Base-by-base conservation (phyloP, 169 alveolate genomes). In the Plasmodium inui region DNA sequence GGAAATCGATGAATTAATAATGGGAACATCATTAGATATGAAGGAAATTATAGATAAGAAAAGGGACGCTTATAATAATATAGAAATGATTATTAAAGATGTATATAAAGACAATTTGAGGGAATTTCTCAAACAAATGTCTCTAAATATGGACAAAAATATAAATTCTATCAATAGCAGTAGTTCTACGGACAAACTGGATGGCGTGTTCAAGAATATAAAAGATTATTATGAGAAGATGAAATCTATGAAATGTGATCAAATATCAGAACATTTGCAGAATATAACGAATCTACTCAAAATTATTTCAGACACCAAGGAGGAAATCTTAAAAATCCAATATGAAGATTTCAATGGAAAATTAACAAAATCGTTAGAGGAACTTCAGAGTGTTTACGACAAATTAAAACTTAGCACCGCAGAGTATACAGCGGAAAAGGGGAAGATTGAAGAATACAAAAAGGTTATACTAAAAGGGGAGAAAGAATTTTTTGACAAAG, bases 21-120 rank as follows among this genome's bases (percentile, higher is more conserved):
- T 4, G 44, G 46, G 39, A 57, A 82, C 76, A 19, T 17, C 91
- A 34, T 30, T 82, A 32, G 57, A 57, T 57, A 30, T 82, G 37
- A 61, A 57, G 17, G 61, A 61, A 57, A 55, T 55, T 82, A 82
- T 82, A 82, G 34, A 32, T 57, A 82, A 82, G 61, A 82, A 61
- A 61, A 82, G 44, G 32, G 41, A 8, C 7, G 61, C 80, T 28
- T 26, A 57, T n/a, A 17, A 53, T 61, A 82, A 82, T 2, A 82
- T 82, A 57, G 61, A 82, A 57, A 4, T 26, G 44, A 82, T 57
- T 57, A 82, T 57, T 53, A 41, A 61, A 37, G 30, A 82, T 26
- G 1, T 82, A 32, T 34, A 57, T 44, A 28, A 22, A 34, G 79
- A 46, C 28, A 28, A 41, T 41, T 79, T 79, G n/a, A 79, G 44